Percentiles rank a stretch among this genome's conserved stretches.
phyloP scores from a whole-genome alignment of 2,329 filamentous ascomycete species.

The Ophiostoma ulmi region DNA sequence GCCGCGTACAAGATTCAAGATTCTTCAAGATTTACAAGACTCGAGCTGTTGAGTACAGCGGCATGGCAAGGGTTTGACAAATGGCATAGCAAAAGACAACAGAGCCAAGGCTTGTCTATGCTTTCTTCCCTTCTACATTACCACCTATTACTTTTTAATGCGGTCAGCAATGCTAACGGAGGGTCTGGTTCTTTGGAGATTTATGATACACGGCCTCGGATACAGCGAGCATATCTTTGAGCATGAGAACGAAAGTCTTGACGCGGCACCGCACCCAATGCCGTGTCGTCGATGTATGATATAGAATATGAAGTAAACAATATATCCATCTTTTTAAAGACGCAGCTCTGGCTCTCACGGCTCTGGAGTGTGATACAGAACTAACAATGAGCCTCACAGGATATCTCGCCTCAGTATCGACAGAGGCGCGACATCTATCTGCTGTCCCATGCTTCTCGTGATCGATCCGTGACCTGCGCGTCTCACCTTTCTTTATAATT shows the following conservation, averaged over 20 bases:
- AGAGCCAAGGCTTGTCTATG: background rate
- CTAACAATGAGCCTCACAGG: background rate
- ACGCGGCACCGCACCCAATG: background rate
- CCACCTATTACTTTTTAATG: background rate
- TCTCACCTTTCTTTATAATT: background rate
- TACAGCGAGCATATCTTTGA: background rate
- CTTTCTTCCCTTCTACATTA: background rate
- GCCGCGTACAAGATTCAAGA: background rate
- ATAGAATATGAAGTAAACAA: background rate
- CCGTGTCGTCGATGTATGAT: background rate
- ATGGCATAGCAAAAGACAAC: background rate
- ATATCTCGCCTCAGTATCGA: background rate
- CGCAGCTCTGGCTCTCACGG: background rate
- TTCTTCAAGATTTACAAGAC: background rate
- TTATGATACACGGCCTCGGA: background rate
- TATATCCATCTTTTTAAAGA: background rate
- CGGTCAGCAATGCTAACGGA: constrained; percentile 9
- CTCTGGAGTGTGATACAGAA: background rate
- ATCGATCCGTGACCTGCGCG: background rate
- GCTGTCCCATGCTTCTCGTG: background rate
- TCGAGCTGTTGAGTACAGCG: background rate
- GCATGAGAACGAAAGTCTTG: background rate
- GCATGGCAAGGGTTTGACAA: constrained; percentile 4
- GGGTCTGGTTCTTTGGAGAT: background rate
- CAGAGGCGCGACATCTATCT: background rate